Evolutionary conservation across 345 rosid genomes (phyloP).

Genomic region (Gossypium rotundifolium): DNA sequence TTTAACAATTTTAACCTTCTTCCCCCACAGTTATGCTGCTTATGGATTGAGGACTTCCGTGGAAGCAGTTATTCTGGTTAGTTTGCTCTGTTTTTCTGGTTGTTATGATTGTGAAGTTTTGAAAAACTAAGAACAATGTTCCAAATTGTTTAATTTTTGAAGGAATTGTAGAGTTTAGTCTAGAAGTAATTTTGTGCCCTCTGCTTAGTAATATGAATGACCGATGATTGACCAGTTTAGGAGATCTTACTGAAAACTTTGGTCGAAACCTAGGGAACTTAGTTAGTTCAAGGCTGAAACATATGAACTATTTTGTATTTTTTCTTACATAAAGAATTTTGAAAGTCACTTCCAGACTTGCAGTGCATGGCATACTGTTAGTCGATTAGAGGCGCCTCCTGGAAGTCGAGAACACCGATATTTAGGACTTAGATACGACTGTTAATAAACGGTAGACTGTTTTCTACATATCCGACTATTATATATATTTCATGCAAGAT

Average conservation of each 20-base stretch:
- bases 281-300: neutral
- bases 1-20: neutral
- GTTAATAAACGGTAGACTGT: neutral
- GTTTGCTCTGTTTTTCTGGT: neutral
- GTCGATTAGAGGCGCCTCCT: neutral
- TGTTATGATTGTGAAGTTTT: neutral
- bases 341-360: neutral
- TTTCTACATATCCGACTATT: neutral
- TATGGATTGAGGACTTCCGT: slow-evolving; percentile 80
- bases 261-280: neutral
- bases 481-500: neutral
- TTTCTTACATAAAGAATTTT: neutral
- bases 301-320: neutral
- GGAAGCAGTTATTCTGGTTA: slow-evolving; percentile 77
- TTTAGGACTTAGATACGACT: neutral
- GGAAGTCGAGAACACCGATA: neutral
- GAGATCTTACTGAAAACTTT: neutral
- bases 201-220: neutral
- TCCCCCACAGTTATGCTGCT: slow-evolving; percentile 42
- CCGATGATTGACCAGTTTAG: neutral
- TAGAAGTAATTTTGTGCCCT: neutral
- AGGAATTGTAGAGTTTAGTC: neutral
- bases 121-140: neutral
- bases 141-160: neutral
- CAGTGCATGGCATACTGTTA: neutral